These are phyloP conservation scores for Botrytis deweyae DNA, from an alignment of 2,329 filamentous ascomycete genomes.

Conservation along the genomic window DNA sequence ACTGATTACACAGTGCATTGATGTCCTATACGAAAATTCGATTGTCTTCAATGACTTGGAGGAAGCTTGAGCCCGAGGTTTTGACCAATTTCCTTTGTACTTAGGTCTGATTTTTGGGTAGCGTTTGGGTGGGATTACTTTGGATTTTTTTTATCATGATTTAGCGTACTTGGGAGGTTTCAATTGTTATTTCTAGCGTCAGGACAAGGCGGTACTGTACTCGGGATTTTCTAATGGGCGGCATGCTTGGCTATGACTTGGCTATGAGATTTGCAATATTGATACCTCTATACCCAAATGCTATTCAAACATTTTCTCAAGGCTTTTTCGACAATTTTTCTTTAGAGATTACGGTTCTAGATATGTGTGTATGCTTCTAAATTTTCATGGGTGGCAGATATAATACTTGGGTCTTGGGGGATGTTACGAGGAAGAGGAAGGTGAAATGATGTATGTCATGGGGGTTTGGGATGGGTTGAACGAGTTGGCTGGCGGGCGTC, in stretches of 20 bases:
- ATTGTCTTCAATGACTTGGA: not conserved
- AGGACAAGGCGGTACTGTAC: not conserved
- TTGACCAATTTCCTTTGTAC: not conserved
- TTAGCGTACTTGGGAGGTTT: not conserved
- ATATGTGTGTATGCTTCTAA: not conserved
- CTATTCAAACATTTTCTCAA: not conserved
- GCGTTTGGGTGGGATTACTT: not conserved
- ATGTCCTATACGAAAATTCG: not conserved
- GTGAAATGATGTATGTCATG: constrained; percentile 2
- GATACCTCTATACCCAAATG: constrained; percentile 16
- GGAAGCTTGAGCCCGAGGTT: not conserved
- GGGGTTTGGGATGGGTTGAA: not conserved
- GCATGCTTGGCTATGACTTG: constrained; percentile 15
- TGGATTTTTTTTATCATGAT: not conserved
- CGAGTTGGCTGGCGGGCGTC: not conserved
- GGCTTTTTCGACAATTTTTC: not conserved
- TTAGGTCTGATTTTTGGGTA: not conserved
- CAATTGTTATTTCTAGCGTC: constrained; percentile 5
- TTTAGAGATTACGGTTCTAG: not conserved
- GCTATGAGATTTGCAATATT: constrained; percentile 6
- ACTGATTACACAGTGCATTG: not conserved
- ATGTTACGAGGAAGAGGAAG: not conserved
- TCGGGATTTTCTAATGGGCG: constrained; percentile 1
- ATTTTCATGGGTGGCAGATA: not conserved
- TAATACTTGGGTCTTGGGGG: not conserved